Evolutionary conservation across 2,329 filamentous ascomycete species (phyloP).

Genomic region (Colletotrichum tabaci): DNA sequence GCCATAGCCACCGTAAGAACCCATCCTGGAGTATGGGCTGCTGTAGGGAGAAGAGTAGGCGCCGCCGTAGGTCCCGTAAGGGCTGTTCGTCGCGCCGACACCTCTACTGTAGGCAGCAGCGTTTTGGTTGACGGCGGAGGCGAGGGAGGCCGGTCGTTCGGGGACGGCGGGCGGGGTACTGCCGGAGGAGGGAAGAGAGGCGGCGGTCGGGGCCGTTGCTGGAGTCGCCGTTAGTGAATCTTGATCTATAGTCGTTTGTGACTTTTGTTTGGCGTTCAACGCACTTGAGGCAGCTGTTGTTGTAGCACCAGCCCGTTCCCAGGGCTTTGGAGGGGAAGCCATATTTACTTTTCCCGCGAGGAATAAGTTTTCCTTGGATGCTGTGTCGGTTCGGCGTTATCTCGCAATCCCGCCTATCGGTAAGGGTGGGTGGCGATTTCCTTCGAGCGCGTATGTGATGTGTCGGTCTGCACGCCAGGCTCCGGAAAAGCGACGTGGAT

Average conservation of each 20-base stretch:
- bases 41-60: slow-evolving; percentile 59
- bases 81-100: slow-evolving; percentile 54
- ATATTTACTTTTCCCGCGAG: slow-evolving; percentile 53
- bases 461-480: slow-evolving; percentile 2
- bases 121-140: slow-evolving; percentile 87
- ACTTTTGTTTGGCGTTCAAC: slow-evolving; percentile 47
- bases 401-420: slow-evolving; percentile 38
- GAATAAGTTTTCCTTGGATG: slow-evolving; percentile 38
- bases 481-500: slow-evolving; percentile 6
- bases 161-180: slow-evolving; percentile 78
- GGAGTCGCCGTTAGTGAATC: slow-evolving; percentile 24
- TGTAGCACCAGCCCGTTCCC: slow-evolving; percentile 85
- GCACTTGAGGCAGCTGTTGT: slow-evolving; percentile 63
- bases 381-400: slow-evolving; percentile 36
- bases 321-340: slow-evolving; percentile 95
- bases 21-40: slow-evolving; percentile 58
- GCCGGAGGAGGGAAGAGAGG: slow-evolving; percentile 57
- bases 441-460: slow-evolving; percentile 6
- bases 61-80: slow-evolving; percentile 58
- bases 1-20: slow-evolving; percentile 62
- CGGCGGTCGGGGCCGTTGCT: slow-evolving; percentile 55
- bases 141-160: slow-evolving; percentile 83
- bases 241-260: slow-evolving; percentile 26
- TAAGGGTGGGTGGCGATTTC: slow-evolving; percentile 25
- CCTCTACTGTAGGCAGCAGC: slow-evolving; percentile 82